Evolutionary conservation across 257 asterid genomes (phyloP), one percentile per base, ranked within the genome.

Genomic region (Lantana camara): DNA sequence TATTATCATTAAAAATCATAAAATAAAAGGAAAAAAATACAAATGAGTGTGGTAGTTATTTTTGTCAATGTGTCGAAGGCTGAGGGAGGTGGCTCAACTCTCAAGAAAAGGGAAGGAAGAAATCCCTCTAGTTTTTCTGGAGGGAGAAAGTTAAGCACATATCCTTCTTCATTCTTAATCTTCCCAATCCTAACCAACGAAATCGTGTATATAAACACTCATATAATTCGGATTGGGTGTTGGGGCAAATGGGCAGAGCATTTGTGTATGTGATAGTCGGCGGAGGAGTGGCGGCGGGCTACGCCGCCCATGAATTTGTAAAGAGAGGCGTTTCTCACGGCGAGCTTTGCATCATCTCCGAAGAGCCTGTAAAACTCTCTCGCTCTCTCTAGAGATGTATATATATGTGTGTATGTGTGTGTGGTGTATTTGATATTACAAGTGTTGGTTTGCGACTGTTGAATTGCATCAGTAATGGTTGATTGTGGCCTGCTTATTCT

Each of bases 251-350:
- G 99, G 97, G 97, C 49, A 80, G 96, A 63, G 99, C 99, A 57
- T 90, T 86, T 77, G 88, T 88, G 55, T 90, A 83, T 79, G 99
- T 88, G 60, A 90, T 90, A 63, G 68, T 94, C 24, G 99, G 99
- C 19, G 98, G 99, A 44, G 98, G 99, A 4, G 98, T 88, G 23
- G 84, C 98, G 9, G 96, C 95, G 66, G 99, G 99, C 17, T 88
- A 94, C 73, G 89, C 98, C 60, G 95, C 97, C 59, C 86, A 72
- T 71, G 96, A 94, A 80, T 94, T 94, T 59, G 94, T 94, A 10
- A 78, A 77, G 53, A 76, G 75, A 69, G 95, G 87, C 35, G 92
- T 90, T 63, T 54, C 90, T 67, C 82, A 52, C 13, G 95, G 99
- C 4, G 98, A 90, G 80, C 96, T 90, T 73, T 94, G 99, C 81